Percentiles rank a stretch among this genome's conserved stretches.
Evolutionary conservation across 1,284 basidiomycete genomes (phyloP).

Genomic region (Fomitopsis schrenkii): DNA sequence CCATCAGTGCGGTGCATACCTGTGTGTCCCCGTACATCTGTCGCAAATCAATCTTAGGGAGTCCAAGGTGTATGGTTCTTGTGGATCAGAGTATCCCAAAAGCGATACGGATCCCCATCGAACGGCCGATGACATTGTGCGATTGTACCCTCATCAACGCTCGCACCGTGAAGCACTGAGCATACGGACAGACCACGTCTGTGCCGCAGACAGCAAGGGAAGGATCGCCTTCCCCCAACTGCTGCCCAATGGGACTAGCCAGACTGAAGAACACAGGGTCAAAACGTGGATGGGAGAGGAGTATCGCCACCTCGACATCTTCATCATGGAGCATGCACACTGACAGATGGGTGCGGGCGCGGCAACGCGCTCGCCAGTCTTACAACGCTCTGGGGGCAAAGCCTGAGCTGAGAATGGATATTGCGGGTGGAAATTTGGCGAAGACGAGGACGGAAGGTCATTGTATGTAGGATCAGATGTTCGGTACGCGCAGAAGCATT

Average conservation of each 20-base stretch:
- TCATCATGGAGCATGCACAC: not conserved
- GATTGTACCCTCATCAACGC: not conserved
- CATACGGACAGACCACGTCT: not conserved
- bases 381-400: constrained; percentile 56
- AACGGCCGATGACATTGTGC: too few relatives aligned
- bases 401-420: constrained; percentile 77
- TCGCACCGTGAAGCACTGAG: not conserved
- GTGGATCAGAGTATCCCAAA: too few relatives aligned
- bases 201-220: not conserved
- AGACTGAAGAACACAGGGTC: not conserved
- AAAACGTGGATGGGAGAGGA: not conserved
- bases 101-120: too few relatives aligned
- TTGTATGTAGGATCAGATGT: too few relatives aligned
- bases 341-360: not conserved
- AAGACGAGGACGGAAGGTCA: not conserved
- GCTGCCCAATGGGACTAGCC: not conserved
- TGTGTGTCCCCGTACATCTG: too few relatives aligned
- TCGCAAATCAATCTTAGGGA: too few relatives aligned
- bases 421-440: constrained; percentile 73
- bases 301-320: not conserved
- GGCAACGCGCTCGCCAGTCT: constrained; percentile 36
- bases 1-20: too few relatives aligned
- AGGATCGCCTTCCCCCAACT: not conserved
- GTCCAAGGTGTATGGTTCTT: too few relatives aligned
- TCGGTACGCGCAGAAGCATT: too few relatives aligned